Percentiles rank a stretch among this genome's conserved stretches.
Evolutionary conservation across 371 early-diverging fungal species (phyloP).

Genomic region (Mortierella sp.): DNA sequence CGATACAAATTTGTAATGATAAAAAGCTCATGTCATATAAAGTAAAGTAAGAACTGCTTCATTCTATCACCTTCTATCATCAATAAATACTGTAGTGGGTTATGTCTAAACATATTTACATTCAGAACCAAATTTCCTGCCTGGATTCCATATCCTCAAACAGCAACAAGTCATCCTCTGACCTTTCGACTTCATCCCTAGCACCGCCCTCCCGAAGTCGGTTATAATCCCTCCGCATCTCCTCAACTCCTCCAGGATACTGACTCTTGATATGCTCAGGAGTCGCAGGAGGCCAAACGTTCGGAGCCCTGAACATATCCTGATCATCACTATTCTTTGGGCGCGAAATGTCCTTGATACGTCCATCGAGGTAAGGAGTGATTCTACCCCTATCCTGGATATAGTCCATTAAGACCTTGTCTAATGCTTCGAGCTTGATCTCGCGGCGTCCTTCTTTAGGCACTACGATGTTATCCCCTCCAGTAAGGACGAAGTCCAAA

Average conservation of each 20-base stretch:
- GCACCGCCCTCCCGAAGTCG: constrained; percentile 17
- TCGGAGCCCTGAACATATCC: background rate
- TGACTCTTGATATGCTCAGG: constrained; percentile 41
- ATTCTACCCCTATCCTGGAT: constrained; percentile 30
- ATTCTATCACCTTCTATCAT: too few relatives aligned
- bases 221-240: constrained; percentile 30
- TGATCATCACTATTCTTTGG: background rate
- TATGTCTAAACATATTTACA: background rate
- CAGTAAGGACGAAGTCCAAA: constrained; percentile 66
- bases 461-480: constrained; percentile 71
- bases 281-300: constrained; percentile 30
- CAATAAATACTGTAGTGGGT: background rate
- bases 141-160: constrained; percentile 10
- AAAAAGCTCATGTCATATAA: too few relatives aligned
- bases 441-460: constrained; percentile 11
- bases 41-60: too few relatives aligned
- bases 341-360: constrained; percentile 46
- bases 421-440: constrained; percentile 41
- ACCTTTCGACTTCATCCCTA: background rate
- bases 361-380: constrained; percentile 53
- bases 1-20: too few relatives aligned
- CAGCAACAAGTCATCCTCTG: background rate
- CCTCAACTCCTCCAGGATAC: constrained; percentile 40
- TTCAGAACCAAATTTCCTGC: constrained; percentile 20
- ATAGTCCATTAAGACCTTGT: constrained; percentile 53